Base-by-base conservation (phyloP, 352 stramenopile genomes). In the Pythium aquatile region DNA sequence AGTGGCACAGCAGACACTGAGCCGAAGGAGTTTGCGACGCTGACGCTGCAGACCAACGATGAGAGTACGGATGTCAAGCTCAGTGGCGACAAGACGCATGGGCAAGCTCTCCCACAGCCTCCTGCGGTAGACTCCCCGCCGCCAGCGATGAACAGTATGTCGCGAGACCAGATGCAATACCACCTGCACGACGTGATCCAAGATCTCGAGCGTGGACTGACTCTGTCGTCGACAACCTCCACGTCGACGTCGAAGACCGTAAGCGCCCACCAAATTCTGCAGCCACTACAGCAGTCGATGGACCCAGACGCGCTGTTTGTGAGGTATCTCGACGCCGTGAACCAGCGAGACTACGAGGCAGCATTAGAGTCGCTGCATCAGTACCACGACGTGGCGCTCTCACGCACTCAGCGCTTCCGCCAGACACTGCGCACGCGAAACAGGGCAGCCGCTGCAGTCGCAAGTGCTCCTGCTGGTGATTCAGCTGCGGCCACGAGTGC, bases 351-450 rank as follows among this genome's bases (percentile, higher is more conserved):
- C 61, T 96, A 96, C 61, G 81, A 91, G 39, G 77, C 75, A 16
- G 92, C 94, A 24, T 66, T 98, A 5, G 88, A 97, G 59, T 86
- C 78, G 29, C 77, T 98, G n/a, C 93, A 98, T 63, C 79, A 89
- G 58, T 98, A 98, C 65, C 96, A 98, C 74, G 94, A 98, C 60
- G 85, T 97, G 57, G 78, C 87, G 9, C 88, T 97, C 33, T 37
- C 63, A 2, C 30, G 30, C 9, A 65, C 55, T 13, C 59, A 56
- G 26, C 66, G 49, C 16, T 58, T 68, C 30, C 55, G 55, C 14
- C 60, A 53, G 7, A 35, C 49, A 4, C 20, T 65, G 7, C 55
- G 55, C 1, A 37, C 24, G 10, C 32, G 48, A 13, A 44, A 42
- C 13, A 48, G 55, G 55, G 61, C 49, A 16, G 61, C 62, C 17